Base-by-base conservation (phyloP, 176 grass and related monocot genomes). In the Carex pumila region DNA sequence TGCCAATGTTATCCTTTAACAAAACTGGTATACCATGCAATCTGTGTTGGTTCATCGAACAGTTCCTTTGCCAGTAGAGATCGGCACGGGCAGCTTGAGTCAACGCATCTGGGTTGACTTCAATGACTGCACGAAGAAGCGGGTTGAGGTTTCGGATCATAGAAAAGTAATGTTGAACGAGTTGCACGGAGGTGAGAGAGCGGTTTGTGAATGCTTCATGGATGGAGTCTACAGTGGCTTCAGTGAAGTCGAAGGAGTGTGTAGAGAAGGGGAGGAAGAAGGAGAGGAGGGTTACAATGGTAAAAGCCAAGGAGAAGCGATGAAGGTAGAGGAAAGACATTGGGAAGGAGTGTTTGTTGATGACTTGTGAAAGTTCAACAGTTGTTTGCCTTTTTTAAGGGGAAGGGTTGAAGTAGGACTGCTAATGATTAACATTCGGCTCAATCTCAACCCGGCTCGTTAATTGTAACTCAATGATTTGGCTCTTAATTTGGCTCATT, bases 31-130 rank as follows among this genome's bases (percentile, higher is more conserved):
- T 85, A n/a, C 91, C 94, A 30, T 93, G 94, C 14, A 96, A 79
- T 13, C 12, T 70, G 52, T 6, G 29, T 17, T 0, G 5, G 3
- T 1, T 58, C 3, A 2, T 5, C 3, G 37, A 39, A 39, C 4
- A 18, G 12, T 59, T 47, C 15, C 4, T 12, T 2, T 15, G 0
- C 14, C 80, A 77, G 64, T 92, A 57, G 1, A 65, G 57, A 68
- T 92, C 92, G 2, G 92, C 90, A 0, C 2, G 18, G n/a, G 56
- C 84, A 45, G 92, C 89, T 22, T 90, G 86, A 52, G 4, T 25
- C 72, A 91, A 84, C 61, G 88, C 93, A 53, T 90, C 90, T 0
- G 86, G 90, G 88, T 92, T 92, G n/a, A 90, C 87, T 89, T 95
- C 93, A 50, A 95, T 89, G 47, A 95, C 87, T 15, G 90, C 90